Evolutionary conservation across 305 asterid species (phyloP), one percentile per base, ranked within the genome.

Genomic region (Fraxinus angustifolia): DNA sequence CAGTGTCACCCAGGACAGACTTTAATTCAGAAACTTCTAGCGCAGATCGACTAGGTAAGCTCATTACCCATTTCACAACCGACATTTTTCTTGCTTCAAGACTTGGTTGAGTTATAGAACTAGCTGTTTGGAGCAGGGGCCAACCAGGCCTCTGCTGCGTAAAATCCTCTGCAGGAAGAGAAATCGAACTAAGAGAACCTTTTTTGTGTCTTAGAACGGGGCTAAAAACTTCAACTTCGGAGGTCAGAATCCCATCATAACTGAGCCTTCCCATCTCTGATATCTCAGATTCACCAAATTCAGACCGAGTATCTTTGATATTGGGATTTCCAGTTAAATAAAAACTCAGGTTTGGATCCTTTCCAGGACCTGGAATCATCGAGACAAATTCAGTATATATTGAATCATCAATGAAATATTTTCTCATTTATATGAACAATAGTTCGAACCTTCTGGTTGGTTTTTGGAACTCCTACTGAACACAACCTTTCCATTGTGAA

Each of bases 1-100:
- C n/a, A 2, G 53, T 45, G 53, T 45, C 12, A 45, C n/a, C 53
- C 53, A 45, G 53, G 1, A 12, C 0, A 4, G 53, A 11, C 53
- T 45, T 45, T 11, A 12, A 45, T 45, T 45, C 53, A 45, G 53
- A 45, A 45, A 36, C 17, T 77, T 89, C 92, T 17, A 87, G 72
- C 77, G 56, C 76, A 35, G 97, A 86, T 60, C 98, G 84, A 35
- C 80, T 85, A 2, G 99, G 99, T 73, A 95, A 85, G 67, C 82
- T 91, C 97, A 91, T 94, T 77, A 90, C 99, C 99, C 99, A 95
- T 70, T 91, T 88, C 84, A 94, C 97, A 5, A 96, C 97, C 2
- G 99, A 91, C 97, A 91, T 87, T 67, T 93, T 89, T 84, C 94
- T 89, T 50, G 94, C 94, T 35, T 90, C 91, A 2, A 80, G n/a